Evolutionary conservation across 768 basidiomycete genomes (phyloP).

Genomic region (Coprinopsis cinerea): DNA sequence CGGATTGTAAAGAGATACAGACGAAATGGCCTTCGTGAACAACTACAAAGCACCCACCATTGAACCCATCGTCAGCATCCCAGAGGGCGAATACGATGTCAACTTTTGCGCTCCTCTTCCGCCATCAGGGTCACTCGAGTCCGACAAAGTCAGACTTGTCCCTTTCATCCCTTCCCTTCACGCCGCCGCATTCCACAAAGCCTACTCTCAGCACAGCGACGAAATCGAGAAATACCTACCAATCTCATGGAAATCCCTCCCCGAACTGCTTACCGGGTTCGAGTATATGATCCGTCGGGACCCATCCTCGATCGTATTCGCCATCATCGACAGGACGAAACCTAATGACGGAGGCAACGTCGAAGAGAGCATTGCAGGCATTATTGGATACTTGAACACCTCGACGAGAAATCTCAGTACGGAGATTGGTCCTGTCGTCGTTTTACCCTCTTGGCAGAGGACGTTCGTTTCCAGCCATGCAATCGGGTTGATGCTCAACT

Average conservation of each 20-base stretch:
- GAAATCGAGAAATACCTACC: conserved; percentile 37
- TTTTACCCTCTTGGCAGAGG: conserved; percentile 42
- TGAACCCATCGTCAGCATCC: background rate
- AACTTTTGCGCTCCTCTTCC: conserved; percentile 39
- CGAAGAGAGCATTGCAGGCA: conserved; percentile 37
- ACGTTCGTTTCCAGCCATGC: conserved; percentile 46
- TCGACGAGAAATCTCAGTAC: conserved; percentile 24
- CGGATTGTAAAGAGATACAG: too few species aligned
- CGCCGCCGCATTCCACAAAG: conserved; percentile 20
- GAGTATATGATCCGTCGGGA: conserved; percentile 22
- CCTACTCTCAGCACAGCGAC: conserved; percentile 21
- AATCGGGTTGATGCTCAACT: conserved; percentile 34
- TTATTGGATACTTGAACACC: conserved; percentile 39
- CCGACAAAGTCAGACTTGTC: conserved; percentile 33
- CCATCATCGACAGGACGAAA: conserved; percentile 43
- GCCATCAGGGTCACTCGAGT: conserved; percentile 30
- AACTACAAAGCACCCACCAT: conserved; percentile 13
- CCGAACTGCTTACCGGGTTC: conserved; percentile 24
- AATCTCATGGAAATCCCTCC: conserved; percentile 23
- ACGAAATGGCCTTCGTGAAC: conserved; percentile 18
- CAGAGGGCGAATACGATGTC: conserved; percentile 24
- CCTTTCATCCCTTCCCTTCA: conserved; percentile 37
- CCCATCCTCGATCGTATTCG: conserved; percentile 29
- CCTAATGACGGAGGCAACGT: conserved; percentile 15
- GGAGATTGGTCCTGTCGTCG: conserved; percentile 46